Conservation (phyloP, 208 protist species). For the Leishmania mexicana region DNA sequence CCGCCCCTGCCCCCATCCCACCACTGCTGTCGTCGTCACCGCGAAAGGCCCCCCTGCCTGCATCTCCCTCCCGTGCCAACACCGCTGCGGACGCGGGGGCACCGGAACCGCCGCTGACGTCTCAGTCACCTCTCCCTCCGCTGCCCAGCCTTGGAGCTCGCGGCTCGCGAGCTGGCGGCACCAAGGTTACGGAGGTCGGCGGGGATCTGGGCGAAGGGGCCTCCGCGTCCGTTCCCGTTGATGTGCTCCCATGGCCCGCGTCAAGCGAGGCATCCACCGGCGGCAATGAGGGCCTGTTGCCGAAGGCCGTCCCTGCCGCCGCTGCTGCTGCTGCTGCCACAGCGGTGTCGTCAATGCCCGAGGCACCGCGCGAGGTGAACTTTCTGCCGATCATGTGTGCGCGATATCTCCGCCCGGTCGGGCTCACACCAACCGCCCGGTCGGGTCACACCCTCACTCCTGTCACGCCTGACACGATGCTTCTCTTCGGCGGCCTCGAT, state of each 20-base stretch:
- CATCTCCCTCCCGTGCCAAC: neutral
- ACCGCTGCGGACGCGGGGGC: neutral
- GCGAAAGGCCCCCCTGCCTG: neutral
- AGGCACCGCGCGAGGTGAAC: slow-evolving; percentile 55
- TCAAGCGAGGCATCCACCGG: neutral
- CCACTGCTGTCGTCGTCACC: neutral
- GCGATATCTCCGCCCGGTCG: slow-evolving; percentile 62
- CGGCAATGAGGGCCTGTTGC: neutral
- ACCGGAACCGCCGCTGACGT: neutral
- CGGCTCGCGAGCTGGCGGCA: neutral
- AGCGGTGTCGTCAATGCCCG: neutral
- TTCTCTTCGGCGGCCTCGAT: slow-evolving; percentile 76
- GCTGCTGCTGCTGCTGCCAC: neutral
- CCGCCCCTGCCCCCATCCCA: neutral
- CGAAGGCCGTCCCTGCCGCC: neutral
- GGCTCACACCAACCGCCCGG: slow-evolving; percentile 54
- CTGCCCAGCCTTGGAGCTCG: slow-evolving; percentile 19
- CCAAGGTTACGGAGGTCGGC: neutral
- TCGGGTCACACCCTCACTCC: slow-evolving; percentile 82
- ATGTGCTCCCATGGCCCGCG: neutral
- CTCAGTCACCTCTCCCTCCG: slow-evolving; percentile 18
- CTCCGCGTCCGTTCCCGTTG: neutral
- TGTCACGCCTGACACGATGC: slow-evolving; percentile 43
- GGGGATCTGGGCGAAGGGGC: neutral
- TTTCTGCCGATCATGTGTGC: slow-evolving; percentile 87